Percentiles rank a stretch among this genome's conserved stretches.
phyloP scores from a whole-genome alignment of 78 protist species.

The Anaeramoeba ignava region DNA sequence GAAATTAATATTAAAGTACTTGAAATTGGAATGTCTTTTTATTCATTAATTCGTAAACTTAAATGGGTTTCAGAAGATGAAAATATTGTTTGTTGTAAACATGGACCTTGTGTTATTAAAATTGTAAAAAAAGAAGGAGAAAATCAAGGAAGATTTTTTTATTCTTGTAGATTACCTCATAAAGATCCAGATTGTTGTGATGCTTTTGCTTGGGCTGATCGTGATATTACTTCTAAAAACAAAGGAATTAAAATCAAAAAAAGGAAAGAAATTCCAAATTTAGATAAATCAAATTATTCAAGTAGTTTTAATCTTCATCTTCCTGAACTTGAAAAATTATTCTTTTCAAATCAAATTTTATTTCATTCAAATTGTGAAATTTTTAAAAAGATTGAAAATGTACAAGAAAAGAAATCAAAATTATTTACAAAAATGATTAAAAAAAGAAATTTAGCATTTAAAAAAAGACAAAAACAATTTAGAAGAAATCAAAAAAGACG shows the following conservation, averaged over 20 bases:
- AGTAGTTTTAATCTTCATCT: background rate
- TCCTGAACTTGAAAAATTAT: too few species aligned
- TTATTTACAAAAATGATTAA: too few species aligned
- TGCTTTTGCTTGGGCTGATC: background rate
- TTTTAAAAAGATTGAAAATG: background rate
- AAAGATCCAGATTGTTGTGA: background rate
- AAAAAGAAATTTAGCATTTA: too few species aligned
- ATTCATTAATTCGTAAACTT: background rate
- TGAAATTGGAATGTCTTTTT: background rate
- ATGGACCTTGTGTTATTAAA: background rate
- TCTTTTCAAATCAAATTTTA: background rate
- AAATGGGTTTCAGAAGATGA: background rate
- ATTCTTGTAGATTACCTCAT: background rate
- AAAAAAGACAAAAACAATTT: background rate
- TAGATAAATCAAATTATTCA: background rate
- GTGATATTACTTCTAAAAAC: background rate
- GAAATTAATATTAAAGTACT: background rate
- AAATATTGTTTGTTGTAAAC: background rate
- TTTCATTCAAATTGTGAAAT: background rate
- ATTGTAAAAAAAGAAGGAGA: background rate
- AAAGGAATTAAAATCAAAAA: background rate
- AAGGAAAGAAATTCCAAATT: background rate
- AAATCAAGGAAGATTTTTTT: background rate
- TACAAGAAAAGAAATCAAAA: background rate
- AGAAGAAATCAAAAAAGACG: background rate